These are phyloP conservation scores for Boletus vermiculosoides DNA, from an alignment of 768 basidiomycete genomes.

Conservation along the genomic window DNA sequence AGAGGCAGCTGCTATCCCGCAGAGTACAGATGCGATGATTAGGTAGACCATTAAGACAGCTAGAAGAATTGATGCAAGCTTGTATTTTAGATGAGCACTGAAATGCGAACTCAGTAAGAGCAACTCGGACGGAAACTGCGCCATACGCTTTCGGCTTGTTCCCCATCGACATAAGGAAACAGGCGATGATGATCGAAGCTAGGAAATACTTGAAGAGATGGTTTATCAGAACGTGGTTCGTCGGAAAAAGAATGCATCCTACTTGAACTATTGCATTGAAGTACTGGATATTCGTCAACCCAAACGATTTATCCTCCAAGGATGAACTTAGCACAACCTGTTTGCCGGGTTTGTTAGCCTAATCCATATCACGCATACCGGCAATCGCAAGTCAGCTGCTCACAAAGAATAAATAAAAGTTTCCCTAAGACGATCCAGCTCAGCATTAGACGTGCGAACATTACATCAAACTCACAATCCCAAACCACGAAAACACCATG, in stretches of 20 bases:
- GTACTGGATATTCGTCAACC: conserved; percentile 59
- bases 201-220: conserved; percentile 61
- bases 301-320: conserved; percentile 71
- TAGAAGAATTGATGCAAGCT: conserved; percentile 68
- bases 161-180: conserved; percentile 94
- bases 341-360: neutral
- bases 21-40: conserved; percentile 77
- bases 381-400: conserved; percentile 26
- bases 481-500: conserved; percentile 91
- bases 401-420: conserved; percentile 93
- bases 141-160: conserved; percentile 82
- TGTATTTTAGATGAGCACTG: conserved; percentile 62
- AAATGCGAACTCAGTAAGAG: conserved; percentile 3
- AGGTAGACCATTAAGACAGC: conserved; percentile 82
- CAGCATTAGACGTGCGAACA: neutral
- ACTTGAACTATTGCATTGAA: conserved; percentile 80
- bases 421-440: conserved; percentile 54
- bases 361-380: neutral
- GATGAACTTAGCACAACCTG: conserved; percentile 88
- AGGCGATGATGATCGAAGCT: conserved; percentile 81
- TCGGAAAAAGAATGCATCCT: conserved; percentile 4
- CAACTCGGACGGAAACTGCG: neutral
- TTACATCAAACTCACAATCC: conserved; percentile 55
- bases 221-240: conserved; percentile 1
- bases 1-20: conserved; percentile 67